Conservation (phyloP, 148 eudicot species). For the Camellia sinensis region DNA sequence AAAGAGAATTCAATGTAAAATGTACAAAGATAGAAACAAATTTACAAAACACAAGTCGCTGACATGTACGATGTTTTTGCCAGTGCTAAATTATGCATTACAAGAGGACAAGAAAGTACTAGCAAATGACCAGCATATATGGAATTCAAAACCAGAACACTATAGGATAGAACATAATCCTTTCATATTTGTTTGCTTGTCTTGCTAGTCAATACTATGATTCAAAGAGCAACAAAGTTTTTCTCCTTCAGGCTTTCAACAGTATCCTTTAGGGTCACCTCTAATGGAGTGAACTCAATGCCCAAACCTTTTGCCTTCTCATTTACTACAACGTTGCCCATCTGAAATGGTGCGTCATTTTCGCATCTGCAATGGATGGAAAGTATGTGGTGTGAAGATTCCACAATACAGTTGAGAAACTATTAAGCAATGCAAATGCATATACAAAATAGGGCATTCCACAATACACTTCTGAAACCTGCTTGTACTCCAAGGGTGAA, state of each 20-base stretch:
- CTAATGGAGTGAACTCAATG: slow-evolving; percentile 23
- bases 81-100: too few species aligned
- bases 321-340: slow-evolving; percentile 15
- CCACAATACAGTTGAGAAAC: not conserved
- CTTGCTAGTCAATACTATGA: not conserved
- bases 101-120: not conserved
- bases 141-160: not conserved
- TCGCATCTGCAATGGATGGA: slow-evolving; percentile 28
- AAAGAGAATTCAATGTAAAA: too few species aligned
- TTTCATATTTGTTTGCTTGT: not conserved
- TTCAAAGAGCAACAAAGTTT: slow-evolving; percentile 9
- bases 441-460: not conserved
- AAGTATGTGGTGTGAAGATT: not conserved
- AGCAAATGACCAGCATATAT: not conserved
- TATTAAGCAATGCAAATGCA: not conserved
- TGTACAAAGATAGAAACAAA: too few species aligned
- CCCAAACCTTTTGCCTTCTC: slow-evolving; percentile 32
- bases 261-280: slow-evolving; percentile 24
- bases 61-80: too few species aligned
- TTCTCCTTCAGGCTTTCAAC: slow-evolving; percentile 36
- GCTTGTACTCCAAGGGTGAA: not conserved
- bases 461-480: not conserved
- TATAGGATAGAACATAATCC: not conserved
- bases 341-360: slow-evolving; percentile 16
- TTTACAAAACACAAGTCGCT: too few species aligned